Evolutionary conservation across 805 yeast species (phyloP).

Genomic region (Phaffomyces opuntiae): DNA sequence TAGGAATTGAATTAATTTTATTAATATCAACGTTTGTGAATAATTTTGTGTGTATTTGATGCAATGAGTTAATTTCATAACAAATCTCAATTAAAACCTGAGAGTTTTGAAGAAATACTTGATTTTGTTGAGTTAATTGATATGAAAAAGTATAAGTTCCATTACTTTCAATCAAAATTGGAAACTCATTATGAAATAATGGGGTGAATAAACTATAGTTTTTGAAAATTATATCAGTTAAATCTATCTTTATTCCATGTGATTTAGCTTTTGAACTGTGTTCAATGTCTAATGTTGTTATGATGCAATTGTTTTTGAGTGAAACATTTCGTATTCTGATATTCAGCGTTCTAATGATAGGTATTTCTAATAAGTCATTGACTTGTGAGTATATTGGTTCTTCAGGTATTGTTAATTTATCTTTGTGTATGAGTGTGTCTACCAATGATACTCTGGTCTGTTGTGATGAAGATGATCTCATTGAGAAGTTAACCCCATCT

Average conservation of each 20-base stretch:
- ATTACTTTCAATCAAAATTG: constrained; percentile 16
- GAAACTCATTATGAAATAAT: constrained; percentile 16
- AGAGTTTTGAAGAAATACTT: background rate
- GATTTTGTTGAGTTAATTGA: constrained; percentile 13
- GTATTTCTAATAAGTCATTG: constrained; percentile 9
- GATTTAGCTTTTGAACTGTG: constrained; percentile 34
- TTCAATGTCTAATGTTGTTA: constrained; percentile 44
- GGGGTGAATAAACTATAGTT: constrained; percentile 14
- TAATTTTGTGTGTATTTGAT: constrained; percentile 12
- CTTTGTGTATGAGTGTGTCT: constrained; percentile 14
- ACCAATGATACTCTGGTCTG: constrained; percentile 8
- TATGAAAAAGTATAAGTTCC: constrained; percentile 25
- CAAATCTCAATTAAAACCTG: constrained; percentile 9
- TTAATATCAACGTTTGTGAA: constrained; percentile 3
- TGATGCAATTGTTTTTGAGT: constrained; percentile 39
- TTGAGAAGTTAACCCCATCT: constrained; percentile 10
- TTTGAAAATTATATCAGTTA: constrained; percentile 14
- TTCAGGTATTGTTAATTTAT: constrained; percentile 2
- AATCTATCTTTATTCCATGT: constrained; percentile 12
- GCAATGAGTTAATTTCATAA: constrained; percentile 11
- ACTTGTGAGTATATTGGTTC: background rate
- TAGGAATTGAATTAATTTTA: constrained; percentile 12
- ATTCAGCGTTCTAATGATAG: constrained; percentile 33
- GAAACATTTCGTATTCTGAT: constrained; percentile 40
- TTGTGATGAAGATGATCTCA: background rate